Base-by-base conservation (phyloP, 768 basidiomycete species). In the Brasilioporus rufonigricans region DNA sequence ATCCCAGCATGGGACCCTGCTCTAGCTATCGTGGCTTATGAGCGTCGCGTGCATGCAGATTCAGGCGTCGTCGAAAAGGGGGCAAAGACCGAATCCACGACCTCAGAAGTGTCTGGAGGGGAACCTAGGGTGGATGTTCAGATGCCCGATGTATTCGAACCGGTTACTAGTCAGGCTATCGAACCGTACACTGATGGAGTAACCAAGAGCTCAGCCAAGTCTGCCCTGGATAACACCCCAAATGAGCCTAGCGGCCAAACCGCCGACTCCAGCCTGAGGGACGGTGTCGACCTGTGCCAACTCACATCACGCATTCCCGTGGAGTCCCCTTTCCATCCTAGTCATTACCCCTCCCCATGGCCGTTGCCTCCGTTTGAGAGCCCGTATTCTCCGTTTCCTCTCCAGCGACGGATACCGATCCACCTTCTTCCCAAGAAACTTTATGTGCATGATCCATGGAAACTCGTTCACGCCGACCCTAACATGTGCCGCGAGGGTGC, bases 381-480 rank as follows among this genome's bases (percentile, higher is more conserved):
- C 18, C 64, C 71, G 18, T 54, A 62, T 13, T 53, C 65, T 13
- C 40, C 63, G 0, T 59, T 62, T 12, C 35, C 40, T 21, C 68
- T 76, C 16, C 67, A 70, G 49, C 58, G 69, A 13, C 50, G 61
- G 9, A 59, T 76, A 55, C 70, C 74, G 0, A 61, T 68, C 6
- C 65, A 73, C 29, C 65, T 72, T 21, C 68, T 77, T 23, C 78
- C 78, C 0, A 63, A 75, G 63, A 75, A 65, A 48, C 69, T 78
- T n/a, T 49, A 73, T 21, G 74, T 79, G 0, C 77, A 79, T 47
- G 77, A 78, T 53, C 78, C 78, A 1, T 46, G 67, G 63, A 61
- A 69, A 35, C 58, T 74, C 18, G 62, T 73, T 16, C 27, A 44
- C 13, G 12, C n/a, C 24, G 1, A 32, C 23, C 11, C n/a, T 14